Conservation (phyloP, 257 asterid genomes). For the Nemophila menziesii region DNA sequence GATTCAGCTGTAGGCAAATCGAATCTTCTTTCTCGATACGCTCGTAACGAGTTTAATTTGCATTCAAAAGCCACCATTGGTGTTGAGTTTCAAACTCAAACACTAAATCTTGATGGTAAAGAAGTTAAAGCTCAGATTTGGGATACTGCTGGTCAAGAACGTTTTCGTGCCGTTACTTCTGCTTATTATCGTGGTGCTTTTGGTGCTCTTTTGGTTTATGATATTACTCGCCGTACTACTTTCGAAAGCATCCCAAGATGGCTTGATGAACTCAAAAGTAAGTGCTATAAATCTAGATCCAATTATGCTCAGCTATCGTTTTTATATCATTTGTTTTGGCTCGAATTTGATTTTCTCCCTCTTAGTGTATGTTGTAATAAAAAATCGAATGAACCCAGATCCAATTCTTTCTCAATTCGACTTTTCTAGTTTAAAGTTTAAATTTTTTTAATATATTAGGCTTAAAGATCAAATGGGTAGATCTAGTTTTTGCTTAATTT, state of each 20-base stretch:
- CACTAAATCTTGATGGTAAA: slow-evolving; percentile 57
- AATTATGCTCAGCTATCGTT: not conserved
- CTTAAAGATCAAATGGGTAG: not conserved
- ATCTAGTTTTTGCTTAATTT: too few relatives aligned
- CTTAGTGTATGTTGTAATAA: too few relatives aligned
- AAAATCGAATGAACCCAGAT: not conserved
- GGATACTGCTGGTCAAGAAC: slow-evolving; percentile 77
- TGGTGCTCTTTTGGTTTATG: slow-evolving; percentile 63
- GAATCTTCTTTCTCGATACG: slow-evolving; percentile 52
- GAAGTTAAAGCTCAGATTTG: slow-evolving; percentile 80
- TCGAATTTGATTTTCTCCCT: not conserved
- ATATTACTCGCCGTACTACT: slow-evolving; percentile 41
- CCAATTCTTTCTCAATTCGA: not conserved
- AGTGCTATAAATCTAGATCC: slow-evolving; percentile 2
- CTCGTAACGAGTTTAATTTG: slow-evolving; percentile 57
- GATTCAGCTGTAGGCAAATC: slow-evolving; percentile 69
- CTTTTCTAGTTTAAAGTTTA: not conserved
- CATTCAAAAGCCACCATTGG: slow-evolving; percentile 64
- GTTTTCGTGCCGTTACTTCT: slow-evolving; percentile 72
- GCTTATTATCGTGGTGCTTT: slow-evolving; percentile 75
- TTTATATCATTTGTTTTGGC: not conserved
- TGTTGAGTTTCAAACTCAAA: slow-evolving; percentile 63
- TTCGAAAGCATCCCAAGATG: slow-evolving; percentile 68
- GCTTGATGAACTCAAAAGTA: slow-evolving; percentile 64
- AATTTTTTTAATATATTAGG: too few relatives aligned